Evolutionary conservation across 2,329 filamentous ascomycete species (phyloP), one percentile per base, ranked within the genome.

Genomic region (Harringtonia aguacate): DNA sequence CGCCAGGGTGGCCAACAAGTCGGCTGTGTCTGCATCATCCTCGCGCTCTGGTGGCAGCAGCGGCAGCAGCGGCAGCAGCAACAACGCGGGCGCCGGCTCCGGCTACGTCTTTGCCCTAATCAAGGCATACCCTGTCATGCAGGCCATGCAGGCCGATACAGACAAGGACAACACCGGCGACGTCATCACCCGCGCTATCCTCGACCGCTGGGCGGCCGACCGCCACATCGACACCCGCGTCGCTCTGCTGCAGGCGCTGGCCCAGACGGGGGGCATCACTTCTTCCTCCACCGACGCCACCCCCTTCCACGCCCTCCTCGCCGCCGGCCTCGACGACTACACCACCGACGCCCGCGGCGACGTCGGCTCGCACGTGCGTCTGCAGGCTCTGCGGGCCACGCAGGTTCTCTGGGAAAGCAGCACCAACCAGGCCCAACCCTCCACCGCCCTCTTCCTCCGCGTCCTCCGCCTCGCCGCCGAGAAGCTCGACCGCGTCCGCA

Each of bases 281-380:
- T 73, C 5, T 57, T 78, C 8, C 40, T 51, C n/a, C 18, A 31
- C 4, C 39, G 31, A 66, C 35, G 57, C 64, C 4, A 50, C 53
- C 6, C 52, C 55, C 3, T 72, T 79, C 46, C 48, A 74, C 2
- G 53, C 55, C 0, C 49, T 78, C 2, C 60, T 83, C 9, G 56
- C 61, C 1, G 72, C 73, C 34, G 78, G 81, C 0, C 63, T 98
- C 24, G 83, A 90, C 51, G 89, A 98, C 58, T 97, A 97, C 56
- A 94, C 86, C 0, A 89, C 86, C 4, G 90, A 86, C 52, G 81
- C 89, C 14, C 73, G 88, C 45, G 92, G 92, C 15, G 92, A 98
- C 56, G 75, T 97, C 39, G 92, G 92, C 6, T 94, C 89, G 0
- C 76, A 89, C 42, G 84, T 94, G 4, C 76, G 92, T 4, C 67